Evolutionary conservation across 2,329 filamentous ascomycete genomes (phyloP), one percentile per base, ranked within the genome.

Genomic region (Cryphonectria nitschkei): DNA sequence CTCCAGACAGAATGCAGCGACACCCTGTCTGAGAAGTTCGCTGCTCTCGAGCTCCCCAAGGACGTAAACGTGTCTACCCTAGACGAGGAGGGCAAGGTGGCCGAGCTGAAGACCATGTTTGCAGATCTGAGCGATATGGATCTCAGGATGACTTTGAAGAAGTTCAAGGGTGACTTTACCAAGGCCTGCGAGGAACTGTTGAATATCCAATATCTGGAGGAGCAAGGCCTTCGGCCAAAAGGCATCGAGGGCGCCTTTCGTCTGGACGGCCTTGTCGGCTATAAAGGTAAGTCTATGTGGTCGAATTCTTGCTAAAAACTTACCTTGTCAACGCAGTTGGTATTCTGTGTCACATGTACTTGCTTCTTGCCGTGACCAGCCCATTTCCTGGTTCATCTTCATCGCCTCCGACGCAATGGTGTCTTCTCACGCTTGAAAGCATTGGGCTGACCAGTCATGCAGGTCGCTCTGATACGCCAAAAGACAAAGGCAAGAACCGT

Each of bases 241-340:
- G 93, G 94, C 0, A 84, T 98, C n/a, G 94, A 98, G 70, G 94
- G 88, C 0, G 97, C 97, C 77, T 89, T 88, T 32, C 85, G 88
- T 54, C 85, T 86, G 0, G 85, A 89, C 22, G 81, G 84, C 22
- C 79, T 81, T 0, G 78, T 79, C 0, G 76, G 67, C 29, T 72
- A 73, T 8, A 76, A 83, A 81, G 77, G 54, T 77, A 77, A 71
- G 75, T 39, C n/a, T 26, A 8, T 54, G 46, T 50, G 22, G 4
- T n/a, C 16, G 6, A 32, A 0, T 16, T 39, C 77, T 78, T 37
- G 29, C 29, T 46, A 11, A 46, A 1, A 2, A 1, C 26, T 8
- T 39, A 1, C 11, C 26, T 26, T 39, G 32, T 39, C 19, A 2
- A 39, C 32, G 11, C 58, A 14, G 54, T 5, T 29, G 1, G 13